A percentile compares a stretch with the other conserved stretches of the same genome.
Conservation (phyloP, 441 rosid species). For the Arabidopsis lyrata region DNA sequence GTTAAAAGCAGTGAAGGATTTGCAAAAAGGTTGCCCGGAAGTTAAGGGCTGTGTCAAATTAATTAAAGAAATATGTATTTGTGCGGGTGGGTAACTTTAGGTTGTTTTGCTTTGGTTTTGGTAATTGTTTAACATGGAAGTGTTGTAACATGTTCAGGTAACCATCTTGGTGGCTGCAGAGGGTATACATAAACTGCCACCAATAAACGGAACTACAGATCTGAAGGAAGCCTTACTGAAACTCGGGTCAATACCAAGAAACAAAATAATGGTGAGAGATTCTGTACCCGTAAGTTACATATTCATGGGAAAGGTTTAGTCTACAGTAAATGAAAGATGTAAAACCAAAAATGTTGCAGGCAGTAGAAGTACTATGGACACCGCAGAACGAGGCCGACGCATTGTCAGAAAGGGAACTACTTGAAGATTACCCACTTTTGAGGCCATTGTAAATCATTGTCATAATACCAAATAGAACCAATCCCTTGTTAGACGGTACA, state of each 20-base stretch:
- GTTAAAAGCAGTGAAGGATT: neutral
- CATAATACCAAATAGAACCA: neutral
- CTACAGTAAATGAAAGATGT: slow-evolving; percentile 13
- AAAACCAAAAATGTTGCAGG: slow-evolving; percentile 52
- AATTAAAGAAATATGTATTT: neutral
- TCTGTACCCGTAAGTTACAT: neutral
- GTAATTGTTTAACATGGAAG: neutral
- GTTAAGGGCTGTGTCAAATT: neutral
- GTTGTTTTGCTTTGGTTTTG: neutral
- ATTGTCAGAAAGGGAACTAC: slow-evolving; percentile 75
- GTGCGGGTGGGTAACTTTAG: neutral
- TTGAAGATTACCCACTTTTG: slow-evolving; percentile 92
- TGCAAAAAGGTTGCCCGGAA: neutral
- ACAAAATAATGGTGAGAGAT: slow-evolving; percentile 71
- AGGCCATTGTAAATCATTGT: slow-evolving; percentile 62
- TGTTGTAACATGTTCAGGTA: slow-evolving; percentile 54
- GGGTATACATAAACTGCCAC: slow-evolving; percentile 77
- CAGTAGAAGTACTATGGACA: slow-evolving; percentile 94
- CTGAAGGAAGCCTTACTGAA: slow-evolving; percentile 83
- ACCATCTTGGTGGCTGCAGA: slow-evolving; percentile 93
- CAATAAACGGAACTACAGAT: slow-evolving; percentile 72
- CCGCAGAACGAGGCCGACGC: slow-evolving; percentile 85
- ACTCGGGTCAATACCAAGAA: slow-evolving; percentile 74
- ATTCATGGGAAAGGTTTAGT: neutral
- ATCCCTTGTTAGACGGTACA: neutral